These are phyloP conservation scores for Oxytropis ochrocephala DNA, from an alignment of 306 rosid genomes.

Conservation along the genomic window DNA sequence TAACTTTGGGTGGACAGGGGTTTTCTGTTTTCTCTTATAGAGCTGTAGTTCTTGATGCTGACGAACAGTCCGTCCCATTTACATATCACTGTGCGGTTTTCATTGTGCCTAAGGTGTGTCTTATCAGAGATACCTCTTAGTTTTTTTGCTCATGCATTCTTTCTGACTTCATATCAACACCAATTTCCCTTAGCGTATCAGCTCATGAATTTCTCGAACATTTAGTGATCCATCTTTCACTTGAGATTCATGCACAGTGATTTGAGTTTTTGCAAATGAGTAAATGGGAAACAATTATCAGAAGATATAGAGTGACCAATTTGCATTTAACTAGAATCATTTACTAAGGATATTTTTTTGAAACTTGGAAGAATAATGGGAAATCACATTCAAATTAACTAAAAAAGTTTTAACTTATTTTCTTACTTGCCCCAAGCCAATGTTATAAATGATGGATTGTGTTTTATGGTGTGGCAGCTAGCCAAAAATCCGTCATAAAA, in stretches of 20 bases:
- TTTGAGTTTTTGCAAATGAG: background rate
- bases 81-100: constrained; percentile 80
- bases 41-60: constrained; percentile 82
- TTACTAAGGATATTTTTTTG: background rate
- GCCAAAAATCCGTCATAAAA: no score
- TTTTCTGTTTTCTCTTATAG: constrained; percentile 59
- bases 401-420: background rate
- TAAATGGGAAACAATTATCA: background rate
- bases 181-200: background rate
- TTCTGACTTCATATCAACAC: background rate
- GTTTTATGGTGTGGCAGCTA: no score
- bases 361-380: background rate
- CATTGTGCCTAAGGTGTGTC: constrained; percentile 88
- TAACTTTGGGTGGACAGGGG: constrained; percentile 70
- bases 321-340: background rate
- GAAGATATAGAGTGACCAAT: background rate
- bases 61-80: constrained; percentile 54
- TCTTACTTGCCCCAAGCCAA: background rate
- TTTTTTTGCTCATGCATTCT: constrained; percentile 1
- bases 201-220: background rate
- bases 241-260: background rate
- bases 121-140: background rate
- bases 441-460: no score
- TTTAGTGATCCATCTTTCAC: background rate
- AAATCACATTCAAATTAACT: background rate